phyloP scores from a whole-genome alignment of 805 yeast species.

The Ogataea corticis region DNA sequence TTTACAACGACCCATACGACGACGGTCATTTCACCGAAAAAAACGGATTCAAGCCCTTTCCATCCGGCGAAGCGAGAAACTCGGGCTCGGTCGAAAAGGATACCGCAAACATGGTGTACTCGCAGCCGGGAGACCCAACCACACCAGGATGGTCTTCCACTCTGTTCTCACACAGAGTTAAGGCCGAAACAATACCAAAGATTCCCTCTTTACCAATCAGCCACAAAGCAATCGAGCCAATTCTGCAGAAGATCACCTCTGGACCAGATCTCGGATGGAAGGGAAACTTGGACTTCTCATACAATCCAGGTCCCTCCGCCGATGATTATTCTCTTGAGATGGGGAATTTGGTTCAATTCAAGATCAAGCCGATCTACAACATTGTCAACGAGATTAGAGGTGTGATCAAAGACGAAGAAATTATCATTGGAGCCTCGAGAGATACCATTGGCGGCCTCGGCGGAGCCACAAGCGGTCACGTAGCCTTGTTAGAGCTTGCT shows the following conservation, averaged over 20 bases:
- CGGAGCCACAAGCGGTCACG: conserved; percentile 51
- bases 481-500: conserved; percentile 51
- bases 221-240: conserved; percentile 41
- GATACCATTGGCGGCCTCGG: conserved; percentile 55
- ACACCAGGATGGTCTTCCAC: conserved; percentile 71
- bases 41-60: conserved; percentile 59
- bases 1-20: conserved; percentile 60
- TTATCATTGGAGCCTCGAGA: conserved; percentile 56
- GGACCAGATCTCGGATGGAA: conserved; percentile 40
- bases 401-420: conserved; percentile 49
- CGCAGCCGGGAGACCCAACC: conserved; percentile 75
- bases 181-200: conserved; percentile 46
- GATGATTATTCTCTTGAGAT: conserved; percentile 35
- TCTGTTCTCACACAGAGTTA: conserved; percentile 37
- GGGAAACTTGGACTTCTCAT: conserved; percentile 46
- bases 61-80: conserved; percentile 67
- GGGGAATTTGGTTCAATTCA: conserved; percentile 43
- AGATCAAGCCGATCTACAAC: conserved; percentile 46
- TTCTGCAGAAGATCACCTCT: conserved; percentile 39
- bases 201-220: conserved; percentile 58
- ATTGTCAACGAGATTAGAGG: conserved; percentile 59
- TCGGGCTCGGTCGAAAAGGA: conserved; percentile 62
- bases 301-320: conserved; percentile 48
- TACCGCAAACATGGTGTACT: conserved; percentile 56
- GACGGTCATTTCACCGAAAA: conserved; percentile 55